Evolutionary conservation across 2,329 filamentous ascomycete species (phyloP), one percentile per base, ranked within the genome.

Genomic region (Claviceps sp.): DNA sequence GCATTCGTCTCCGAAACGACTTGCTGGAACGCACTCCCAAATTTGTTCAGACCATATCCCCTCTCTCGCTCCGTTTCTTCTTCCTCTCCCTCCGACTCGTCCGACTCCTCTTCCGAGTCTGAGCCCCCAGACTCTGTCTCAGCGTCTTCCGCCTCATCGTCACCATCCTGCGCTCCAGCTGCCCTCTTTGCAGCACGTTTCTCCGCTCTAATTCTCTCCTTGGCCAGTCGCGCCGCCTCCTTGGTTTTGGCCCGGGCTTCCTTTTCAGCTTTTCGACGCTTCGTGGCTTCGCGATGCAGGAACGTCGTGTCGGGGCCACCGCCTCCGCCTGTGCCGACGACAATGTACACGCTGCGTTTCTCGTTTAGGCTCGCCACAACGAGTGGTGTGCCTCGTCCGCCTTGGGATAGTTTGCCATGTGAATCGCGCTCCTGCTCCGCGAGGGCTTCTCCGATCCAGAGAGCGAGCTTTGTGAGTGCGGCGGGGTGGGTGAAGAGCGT

Each of bases 21-120:
- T 62, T 95, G 89, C 65, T 96, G 89, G 66, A 98, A 98, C 3
- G 93, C 91, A 60, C 85, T 89, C 7, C 93, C 93, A 62, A 98
- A 98, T 48, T 86, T 81, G 68, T 97, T 98, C 50, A 87, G 71
- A 1, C 90, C 85, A 50, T 86, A 85, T 0, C 85, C 83, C 55
- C 79, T 79, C 47, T 78, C 77, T 38, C 72, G 72, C 16, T 70
- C 70, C 40, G 70, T 69, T 40, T 78, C 75, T 6, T 76, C 72
- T 7, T 79, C 76, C 7, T 76, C 72, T 6, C 79, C 79, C 5
- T 79, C 78, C 6, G 73, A 65, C 6, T 75, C 74, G 3, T 74
- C 45, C 36, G 17, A n/a, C 20, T 38, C 68, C 4, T 64, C 65
- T 6, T 72, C 71, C 3, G 67, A 70, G 16, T 71, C 71, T 0